These are phyloP conservation scores for Hortaea sp. DNA, from an alignment of 2,329 filamentous ascomycete genomes.

Conservation along the genomic window DNA sequence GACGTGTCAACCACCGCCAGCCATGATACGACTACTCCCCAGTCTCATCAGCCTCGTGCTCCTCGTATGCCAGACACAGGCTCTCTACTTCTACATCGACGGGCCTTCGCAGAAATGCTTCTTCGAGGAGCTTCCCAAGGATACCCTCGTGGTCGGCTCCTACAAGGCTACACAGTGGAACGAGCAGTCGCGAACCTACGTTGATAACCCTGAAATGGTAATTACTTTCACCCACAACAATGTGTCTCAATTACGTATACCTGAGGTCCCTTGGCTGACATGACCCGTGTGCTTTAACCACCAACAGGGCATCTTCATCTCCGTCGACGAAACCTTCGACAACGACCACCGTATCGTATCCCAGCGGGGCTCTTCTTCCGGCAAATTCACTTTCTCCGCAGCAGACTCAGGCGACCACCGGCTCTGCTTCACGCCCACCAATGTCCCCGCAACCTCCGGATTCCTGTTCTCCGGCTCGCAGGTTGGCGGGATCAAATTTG, in stretches of 20 bases:
- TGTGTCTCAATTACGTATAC: background rate
- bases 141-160: slow-evolving; percentile 86
- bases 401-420: slow-evolving; percentile 92
- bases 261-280: background rate
- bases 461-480: slow-evolving; percentile 60
- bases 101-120: slow-evolving; percentile 83
- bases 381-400: slow-evolving; percentile 91
- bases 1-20: no score
- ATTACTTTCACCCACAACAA: background rate
- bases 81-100: slow-evolving; percentile 94
- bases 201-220: slow-evolving; percentile 54
- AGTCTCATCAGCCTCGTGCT: slow-evolving; percentile 17
- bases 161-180: slow-evolving; percentile 82
- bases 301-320: slow-evolving; percentile 63
- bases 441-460: slow-evolving; percentile 55
- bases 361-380: slow-evolving; percentile 63
- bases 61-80: slow-evolving; percentile 52
- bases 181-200: slow-evolving; percentile 56
- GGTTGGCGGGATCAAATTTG: slow-evolving; percentile 71
- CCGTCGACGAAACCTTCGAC: slow-evolving; percentile 94
- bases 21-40: slow-evolving; percentile 17
- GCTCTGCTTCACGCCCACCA: slow-evolving; percentile 84
- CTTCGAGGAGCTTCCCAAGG: slow-evolving; percentile 95
- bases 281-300: background rate
- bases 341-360: slow-evolving; percentile 93